A percentile compares a stretch with the other conserved stretches of the same genome.
These are phyloP conservation scores for Euryodendron excelsum DNA, from an alignment of 148 eudicot genomes.

Conservation along the genomic window DNA sequence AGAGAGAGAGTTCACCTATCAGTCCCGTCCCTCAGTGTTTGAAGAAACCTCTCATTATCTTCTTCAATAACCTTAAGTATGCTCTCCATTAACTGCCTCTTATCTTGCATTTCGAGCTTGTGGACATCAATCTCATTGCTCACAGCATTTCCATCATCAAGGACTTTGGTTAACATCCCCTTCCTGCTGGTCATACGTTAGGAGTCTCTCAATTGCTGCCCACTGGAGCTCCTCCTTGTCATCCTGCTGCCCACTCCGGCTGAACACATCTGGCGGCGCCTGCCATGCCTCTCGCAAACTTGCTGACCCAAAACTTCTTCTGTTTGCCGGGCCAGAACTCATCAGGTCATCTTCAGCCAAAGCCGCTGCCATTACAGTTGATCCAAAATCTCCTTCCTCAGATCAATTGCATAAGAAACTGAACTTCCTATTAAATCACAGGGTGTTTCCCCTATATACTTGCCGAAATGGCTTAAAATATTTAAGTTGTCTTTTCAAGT, in stretches of 20 bases:
- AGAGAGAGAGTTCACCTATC: constrained; percentile 18
- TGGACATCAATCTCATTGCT: constrained; percentile 20
- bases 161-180: constrained; percentile 15
- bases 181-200: constrained; percentile 20
- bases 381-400: no score
- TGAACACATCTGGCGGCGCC: constrained; percentile 27
- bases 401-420: no score
- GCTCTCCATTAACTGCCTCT: constrained; percentile 27
- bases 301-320: constrained; percentile 12
- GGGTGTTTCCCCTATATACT: no score
- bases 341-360: no score
- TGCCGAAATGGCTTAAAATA: no score
- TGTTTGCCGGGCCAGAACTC: constrained; percentile 11
- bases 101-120: constrained; percentile 15
- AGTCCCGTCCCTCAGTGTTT: constrained; percentile 24
- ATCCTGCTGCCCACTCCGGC: constrained; percentile 18
- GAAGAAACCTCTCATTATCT: constrained; percentile 35
- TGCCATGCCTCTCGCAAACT: constrained; percentile 31
- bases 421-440: no score
- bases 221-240: constrained; percentile 32
- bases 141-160: constrained; percentile 20
- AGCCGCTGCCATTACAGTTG: no score
- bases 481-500: no score
- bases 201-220: constrained; percentile 29
- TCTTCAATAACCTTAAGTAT: constrained; percentile 21